Percentiles rank a stretch among this genome's conserved stretches.
phyloP scores from a whole-genome alignment of 179 eudicot genomes.

The Corrigiola litoralis region DNA sequence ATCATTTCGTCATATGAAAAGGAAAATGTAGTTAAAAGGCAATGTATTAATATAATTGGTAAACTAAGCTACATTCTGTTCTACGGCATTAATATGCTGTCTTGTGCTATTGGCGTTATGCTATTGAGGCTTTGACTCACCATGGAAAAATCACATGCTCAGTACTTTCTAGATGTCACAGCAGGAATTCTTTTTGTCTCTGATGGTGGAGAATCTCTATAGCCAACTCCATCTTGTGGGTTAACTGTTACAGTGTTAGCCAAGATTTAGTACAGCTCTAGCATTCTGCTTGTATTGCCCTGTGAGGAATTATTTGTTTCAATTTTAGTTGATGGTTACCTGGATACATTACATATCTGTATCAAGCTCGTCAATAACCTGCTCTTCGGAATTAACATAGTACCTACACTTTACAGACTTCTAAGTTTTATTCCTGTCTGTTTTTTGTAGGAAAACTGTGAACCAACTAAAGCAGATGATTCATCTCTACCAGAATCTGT shows the following conservation, averaged over 20 bases:
- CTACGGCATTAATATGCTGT: background rate
- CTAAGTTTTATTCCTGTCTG: background rate
- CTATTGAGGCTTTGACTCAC: no score
- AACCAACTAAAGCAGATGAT: slow-evolving; percentile 25
- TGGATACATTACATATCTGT: background rate
- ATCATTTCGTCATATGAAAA: background rate
- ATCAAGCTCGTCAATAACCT: background rate
- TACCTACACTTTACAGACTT: no score
- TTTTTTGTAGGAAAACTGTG: slow-evolving; percentile 45
- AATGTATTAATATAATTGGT: background rate
- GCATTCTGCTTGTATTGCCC: background rate
- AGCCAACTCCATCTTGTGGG: background rate
- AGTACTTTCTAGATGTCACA: background rate
- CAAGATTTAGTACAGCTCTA: background rate
- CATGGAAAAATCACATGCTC: background rate
- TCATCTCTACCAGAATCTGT: slow-evolving; percentile 19
- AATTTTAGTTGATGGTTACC: background rate
- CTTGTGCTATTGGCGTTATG: background rate
- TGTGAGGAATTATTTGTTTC: background rate
- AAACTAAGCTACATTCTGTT: background rate
- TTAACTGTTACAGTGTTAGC: background rate
- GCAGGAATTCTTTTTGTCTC: no score
- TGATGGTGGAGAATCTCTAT: background rate
- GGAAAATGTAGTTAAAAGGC: background rate
- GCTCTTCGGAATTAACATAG: no score